Evolutionary conservation across 208 protist species (phyloP).

Genomic region (Wallacemonas sp.): DNA sequence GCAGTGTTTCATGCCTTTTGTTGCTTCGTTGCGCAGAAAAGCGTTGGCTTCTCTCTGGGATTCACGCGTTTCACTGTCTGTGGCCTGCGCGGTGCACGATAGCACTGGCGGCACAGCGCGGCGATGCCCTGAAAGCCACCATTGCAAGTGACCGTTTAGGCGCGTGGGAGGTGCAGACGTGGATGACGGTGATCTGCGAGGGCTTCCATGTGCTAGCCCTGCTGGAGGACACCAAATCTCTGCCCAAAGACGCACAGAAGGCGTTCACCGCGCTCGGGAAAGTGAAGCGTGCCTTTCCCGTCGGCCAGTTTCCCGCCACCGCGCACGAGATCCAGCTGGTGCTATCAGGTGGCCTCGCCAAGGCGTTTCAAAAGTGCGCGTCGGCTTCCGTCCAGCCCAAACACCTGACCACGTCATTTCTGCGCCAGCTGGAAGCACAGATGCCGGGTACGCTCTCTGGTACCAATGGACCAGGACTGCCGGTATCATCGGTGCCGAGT

Average conservation of each 20-base stretch:
- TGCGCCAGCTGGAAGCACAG: constrained; percentile 9
- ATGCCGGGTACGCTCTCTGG: constrained; percentile 4
- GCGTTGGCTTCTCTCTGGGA: background rate
- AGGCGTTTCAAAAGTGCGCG: constrained; percentile 10
- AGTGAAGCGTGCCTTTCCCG: background rate
- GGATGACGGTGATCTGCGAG: constrained; percentile 58
- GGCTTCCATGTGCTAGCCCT: constrained; percentile 52
- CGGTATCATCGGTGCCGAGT: background rate
- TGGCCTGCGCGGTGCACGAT: background rate
- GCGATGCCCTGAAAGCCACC: background rate
- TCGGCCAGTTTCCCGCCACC: background rate
- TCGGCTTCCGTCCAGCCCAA: constrained; percentile 1
- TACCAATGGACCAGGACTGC: background rate
- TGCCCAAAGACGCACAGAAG: constrained; percentile 19
- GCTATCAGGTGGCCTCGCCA: background rate
- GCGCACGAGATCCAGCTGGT: background rate
- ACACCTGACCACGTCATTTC: constrained; percentile 7
- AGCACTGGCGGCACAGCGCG: background rate
- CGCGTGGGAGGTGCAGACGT: constrained; percentile 47
- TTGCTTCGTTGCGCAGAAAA: background rate
- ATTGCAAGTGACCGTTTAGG: background rate
- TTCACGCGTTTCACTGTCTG: constrained; percentile 5
- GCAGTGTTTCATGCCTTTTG: background rate
- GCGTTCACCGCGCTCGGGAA: constrained; percentile 24
- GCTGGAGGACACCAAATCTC: constrained; percentile 35